phyloP scores from a whole-genome alignment of 768 basidiomycete species.

The Suillus subluteus region DNA sequence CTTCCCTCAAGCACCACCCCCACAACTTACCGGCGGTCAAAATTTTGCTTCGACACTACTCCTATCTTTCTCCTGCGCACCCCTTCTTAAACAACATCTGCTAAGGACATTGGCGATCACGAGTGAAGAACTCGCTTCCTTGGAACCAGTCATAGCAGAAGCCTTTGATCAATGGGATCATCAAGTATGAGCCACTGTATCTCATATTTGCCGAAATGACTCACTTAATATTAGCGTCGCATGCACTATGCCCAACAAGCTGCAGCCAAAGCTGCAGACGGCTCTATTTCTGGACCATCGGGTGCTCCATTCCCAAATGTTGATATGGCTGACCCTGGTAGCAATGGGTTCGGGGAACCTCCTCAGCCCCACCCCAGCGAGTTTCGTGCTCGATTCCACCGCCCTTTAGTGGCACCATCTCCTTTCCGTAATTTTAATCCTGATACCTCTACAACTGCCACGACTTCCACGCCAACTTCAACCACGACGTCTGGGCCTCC shows the following conservation, averaged over 20 bases:
- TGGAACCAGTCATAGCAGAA: conserved; percentile 81
- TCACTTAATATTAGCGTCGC: conserved; percentile 40
- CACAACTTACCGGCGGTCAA: conserved; percentile 59
- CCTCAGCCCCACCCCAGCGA: conserved; percentile 46
- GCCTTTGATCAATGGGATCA: conserved; percentile 90
- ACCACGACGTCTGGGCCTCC: conserved; percentile 38
- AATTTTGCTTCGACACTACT: conserved; percentile 80
- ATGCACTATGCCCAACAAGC: conserved; percentile 48
- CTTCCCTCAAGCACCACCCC: conserved; percentile 58
- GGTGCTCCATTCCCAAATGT: conserved; percentile 33
- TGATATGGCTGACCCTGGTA: conserved; percentile 36
- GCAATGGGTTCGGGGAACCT: conserved; percentile 33
- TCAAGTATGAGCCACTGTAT: conserved; percentile 51
- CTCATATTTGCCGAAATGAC: conserved; percentile 11
- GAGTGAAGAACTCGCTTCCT: conserved; percentile 74
- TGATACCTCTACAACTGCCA: conserved; percentile 32
- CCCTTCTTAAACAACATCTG: conserved; percentile 74
- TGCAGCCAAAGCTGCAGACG: conserved; percentile 34
- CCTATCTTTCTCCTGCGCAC: conserved; percentile 75
- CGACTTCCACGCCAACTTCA: conserved; percentile 38
- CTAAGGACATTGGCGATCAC: conserved; percentile 74
- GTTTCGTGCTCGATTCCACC: conserved; percentile 69
- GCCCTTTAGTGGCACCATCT: conserved; percentile 59
- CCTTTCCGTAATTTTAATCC: conserved; percentile 52
- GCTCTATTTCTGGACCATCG: conserved; percentile 32